Evolutionary conservation across 306 rosid species (phyloP).

Genomic region (Rubus idaeus): DNA sequence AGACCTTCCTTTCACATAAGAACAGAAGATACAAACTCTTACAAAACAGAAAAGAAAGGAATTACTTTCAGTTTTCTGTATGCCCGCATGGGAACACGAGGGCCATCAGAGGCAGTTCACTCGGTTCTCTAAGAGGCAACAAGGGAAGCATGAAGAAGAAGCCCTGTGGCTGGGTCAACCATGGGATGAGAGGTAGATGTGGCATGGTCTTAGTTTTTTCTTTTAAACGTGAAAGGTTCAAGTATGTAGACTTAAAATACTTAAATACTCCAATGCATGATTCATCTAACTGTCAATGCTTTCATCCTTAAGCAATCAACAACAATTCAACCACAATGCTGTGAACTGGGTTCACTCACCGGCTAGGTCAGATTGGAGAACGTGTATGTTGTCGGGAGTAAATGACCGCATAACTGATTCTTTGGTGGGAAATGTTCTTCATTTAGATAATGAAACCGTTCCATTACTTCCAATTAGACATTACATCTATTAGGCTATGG

Average conservation of each 20-base stretch:
- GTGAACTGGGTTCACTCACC: not conserved
- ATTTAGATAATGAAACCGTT: not conserved
- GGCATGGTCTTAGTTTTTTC: not conserved
- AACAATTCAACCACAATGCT: not conserved
- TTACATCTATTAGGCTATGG: not conserved
- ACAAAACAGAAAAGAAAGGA: not conserved
- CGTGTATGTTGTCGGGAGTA: not conserved
- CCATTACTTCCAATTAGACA: not conserved
- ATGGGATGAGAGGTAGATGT: not conserved
- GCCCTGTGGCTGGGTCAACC: not conserved
- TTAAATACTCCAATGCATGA: not conserved
- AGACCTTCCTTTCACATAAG: slow-evolving; percentile 9
- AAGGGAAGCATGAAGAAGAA: not conserved
- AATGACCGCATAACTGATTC: not conserved
- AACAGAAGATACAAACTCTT: not conserved
- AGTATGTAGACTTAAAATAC: too few species aligned
- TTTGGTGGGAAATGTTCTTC: not conserved
- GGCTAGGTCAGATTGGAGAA: not conserved
- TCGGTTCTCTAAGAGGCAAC: slow-evolving; percentile 11
- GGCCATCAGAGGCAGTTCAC: not conserved
- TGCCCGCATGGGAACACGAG: slow-evolving; percentile 14
- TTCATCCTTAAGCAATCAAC: not conserved
- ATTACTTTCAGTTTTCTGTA: not conserved
- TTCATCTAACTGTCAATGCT: not conserved
- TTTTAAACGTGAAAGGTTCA: not conserved